Conservation (phyloP, 176 grass and related monocot species). For the Canna indica region DNA sequence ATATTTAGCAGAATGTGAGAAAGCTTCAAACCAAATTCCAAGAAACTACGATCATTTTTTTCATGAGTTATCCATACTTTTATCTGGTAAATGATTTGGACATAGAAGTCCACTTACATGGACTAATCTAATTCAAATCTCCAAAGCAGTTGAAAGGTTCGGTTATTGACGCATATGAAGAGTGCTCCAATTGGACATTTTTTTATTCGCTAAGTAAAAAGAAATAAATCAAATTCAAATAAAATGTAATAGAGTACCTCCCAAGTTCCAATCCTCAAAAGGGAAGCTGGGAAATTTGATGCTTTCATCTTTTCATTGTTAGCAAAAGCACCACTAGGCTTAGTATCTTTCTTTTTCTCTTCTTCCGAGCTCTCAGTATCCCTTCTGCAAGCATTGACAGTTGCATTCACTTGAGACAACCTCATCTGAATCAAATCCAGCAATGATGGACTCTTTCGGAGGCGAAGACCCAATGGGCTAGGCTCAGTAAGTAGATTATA, state of each 20-base stretch:
- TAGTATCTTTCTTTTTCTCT: conserved; percentile 31
- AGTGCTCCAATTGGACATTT: not conserved
- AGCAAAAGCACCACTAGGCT: conserved; percentile 8
- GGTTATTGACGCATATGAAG: not conserved
- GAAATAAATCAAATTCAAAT: not conserved
- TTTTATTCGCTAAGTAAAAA: not conserved
- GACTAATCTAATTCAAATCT: too few species aligned
- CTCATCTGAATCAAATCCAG: conserved; percentile 52
- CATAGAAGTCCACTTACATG: too few species aligned
- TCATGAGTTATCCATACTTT: too few species aligned
- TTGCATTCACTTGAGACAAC: conserved; percentile 33
- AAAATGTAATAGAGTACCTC: conserved; percentile 30
- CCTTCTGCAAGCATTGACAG: conserved; percentile 12
- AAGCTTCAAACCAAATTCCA: too few species aligned
- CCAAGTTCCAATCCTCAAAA: conserved; percentile 76
- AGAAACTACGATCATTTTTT: too few species aligned
- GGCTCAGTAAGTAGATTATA: conserved; percentile 41
- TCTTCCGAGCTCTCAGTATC: conserved; percentile 12
- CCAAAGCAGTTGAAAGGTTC: too few species aligned
- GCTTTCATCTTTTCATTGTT: conserved; percentile 55
- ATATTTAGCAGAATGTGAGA: too few species aligned
- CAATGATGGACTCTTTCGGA: conserved; percentile 60
- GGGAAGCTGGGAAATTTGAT: conserved; percentile 64
- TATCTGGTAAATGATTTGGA: too few species aligned
- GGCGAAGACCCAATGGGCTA: conserved; percentile 50